Percentiles rank a stretch among this genome's conserved stretches.
phyloP scores from a whole-genome alignment of 2,329 filamentous ascomycete genomes.

The Lasiodiplodia sp. region DNA sequence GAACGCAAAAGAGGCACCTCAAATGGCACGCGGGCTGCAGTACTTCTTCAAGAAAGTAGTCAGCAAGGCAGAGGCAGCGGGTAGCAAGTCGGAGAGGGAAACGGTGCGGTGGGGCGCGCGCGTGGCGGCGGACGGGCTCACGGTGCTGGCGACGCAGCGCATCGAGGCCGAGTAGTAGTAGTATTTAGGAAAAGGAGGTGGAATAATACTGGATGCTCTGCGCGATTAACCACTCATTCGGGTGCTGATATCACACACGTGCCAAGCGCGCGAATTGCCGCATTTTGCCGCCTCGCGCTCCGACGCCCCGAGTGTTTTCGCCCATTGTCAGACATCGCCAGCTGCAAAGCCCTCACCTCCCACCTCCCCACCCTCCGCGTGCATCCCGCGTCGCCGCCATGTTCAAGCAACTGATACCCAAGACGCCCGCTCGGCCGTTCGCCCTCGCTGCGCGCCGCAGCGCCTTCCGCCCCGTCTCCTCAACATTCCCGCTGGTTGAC shows the following conservation, averaged over 20 bases:
- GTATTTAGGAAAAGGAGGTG: background rate
- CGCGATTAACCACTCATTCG: slow-evolving; percentile 20
- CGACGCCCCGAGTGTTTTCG: slow-evolving; percentile 31
- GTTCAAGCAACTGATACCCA: slow-evolving; percentile 61
- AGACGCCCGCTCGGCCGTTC: slow-evolving; percentile 54
- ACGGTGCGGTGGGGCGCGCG: slow-evolving; percentile 56
- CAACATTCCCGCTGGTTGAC: slow-evolving; percentile 57
- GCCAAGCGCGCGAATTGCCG: slow-evolving; percentile 29
- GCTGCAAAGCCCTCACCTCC: slow-evolving; percentile 22
- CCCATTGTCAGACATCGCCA: slow-evolving; percentile 22
- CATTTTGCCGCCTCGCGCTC: slow-evolving; percentile 28
- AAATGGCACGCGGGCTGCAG: slow-evolving; percentile 75
- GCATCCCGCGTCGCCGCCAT: slow-evolving; percentile 47
- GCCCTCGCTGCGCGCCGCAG: slow-evolving; percentile 40
- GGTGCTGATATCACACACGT: slow-evolving; percentile 27
- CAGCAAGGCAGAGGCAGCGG: slow-evolving; percentile 65
- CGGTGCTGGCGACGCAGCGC: slow-evolving; percentile 38
- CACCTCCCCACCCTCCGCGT: slow-evolving; percentile 36
- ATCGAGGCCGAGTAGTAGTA: slow-evolving; percentile 37
- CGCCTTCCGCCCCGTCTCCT: slow-evolving; percentile 46
- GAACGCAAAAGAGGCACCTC: slow-evolving; percentile 67
- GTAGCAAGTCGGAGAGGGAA: slow-evolving; percentile 60
- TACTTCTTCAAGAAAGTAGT: slow-evolving; percentile 83
- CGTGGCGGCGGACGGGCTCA: slow-evolving; percentile 47
- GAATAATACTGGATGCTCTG: background rate